Evolutionary conservation across 768 basidiomycete genomes (phyloP).

Genomic region (Tulasnella sp.): DNA sequence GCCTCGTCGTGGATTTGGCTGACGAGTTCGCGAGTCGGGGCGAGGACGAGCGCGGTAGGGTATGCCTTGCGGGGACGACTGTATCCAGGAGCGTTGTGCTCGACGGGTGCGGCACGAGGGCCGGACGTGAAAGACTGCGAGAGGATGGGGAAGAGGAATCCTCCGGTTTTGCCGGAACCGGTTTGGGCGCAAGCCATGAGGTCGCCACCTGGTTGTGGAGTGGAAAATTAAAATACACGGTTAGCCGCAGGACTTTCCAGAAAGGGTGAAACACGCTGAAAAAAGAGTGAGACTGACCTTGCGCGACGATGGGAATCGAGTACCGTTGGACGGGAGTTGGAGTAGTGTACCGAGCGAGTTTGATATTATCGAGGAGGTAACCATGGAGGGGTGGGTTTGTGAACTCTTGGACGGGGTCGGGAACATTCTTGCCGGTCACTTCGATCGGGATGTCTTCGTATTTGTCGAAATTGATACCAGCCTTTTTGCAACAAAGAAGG

Average conservation of each 20-base stretch:
- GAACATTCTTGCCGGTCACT: constrained; percentile 94
- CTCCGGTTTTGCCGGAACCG: constrained; percentile 98
- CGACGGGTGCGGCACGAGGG: constrained; percentile 61
- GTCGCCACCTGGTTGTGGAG: constrained; percentile 35
- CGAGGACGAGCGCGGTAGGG: constrained; percentile 94
- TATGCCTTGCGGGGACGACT: constrained; percentile 78
- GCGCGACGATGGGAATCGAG: constrained; percentile 95
- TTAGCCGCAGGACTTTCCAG: not conserved
- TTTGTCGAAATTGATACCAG: constrained; percentile 99
- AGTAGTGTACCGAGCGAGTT: constrained; percentile 82
- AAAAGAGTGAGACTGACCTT: constrained; percentile 34
- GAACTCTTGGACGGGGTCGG: constrained; percentile 85
- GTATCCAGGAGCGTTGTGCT: constrained; percentile 32
- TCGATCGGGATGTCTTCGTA: constrained; percentile 99
- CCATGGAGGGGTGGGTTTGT: constrained; percentile 84
- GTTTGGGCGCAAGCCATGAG: constrained; percentile 98
- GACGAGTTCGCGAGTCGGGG: constrained; percentile 96
- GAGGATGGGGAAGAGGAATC: constrained; percentile 98
- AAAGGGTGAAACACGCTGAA: not conserved
- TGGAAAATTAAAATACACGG: not conserved
- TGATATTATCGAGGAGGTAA: constrained; percentile 91
- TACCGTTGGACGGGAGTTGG: constrained; percentile 99
- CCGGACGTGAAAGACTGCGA: constrained; percentile 84
- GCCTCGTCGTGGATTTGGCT: constrained; percentile 99
- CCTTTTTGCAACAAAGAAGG: constrained; percentile 29